Evolutionary conservation across 495 filamentous ascomycete genomes (phyloP).

Genomic region (Lentithecium fluviatile): DNA sequence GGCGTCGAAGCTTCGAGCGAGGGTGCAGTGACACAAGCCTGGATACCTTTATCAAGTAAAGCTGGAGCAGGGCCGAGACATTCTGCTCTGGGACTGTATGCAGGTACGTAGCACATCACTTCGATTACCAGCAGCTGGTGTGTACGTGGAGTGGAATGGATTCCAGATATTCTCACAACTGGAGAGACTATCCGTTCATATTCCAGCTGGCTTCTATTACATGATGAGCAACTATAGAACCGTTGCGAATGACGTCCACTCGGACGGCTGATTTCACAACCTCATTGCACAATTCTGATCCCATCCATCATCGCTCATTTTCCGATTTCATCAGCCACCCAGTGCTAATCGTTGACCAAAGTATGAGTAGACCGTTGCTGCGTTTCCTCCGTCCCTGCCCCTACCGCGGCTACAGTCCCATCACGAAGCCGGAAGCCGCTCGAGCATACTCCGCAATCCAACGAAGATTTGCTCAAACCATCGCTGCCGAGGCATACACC

Average conservation of each 20-base stretch:
- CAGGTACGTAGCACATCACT: not conserved
- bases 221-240: conserved; percentile 60
- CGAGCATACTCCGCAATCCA: conserved; percentile 48
- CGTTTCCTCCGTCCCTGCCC: conserved; percentile 57
- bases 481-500: not conserved
- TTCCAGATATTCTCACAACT: too few species aligned
- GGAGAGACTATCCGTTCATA: too few species aligned
- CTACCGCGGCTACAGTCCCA: conserved; percentile 41
- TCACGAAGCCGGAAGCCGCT: conserved; percentile 42
- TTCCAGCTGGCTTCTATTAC: not conserved
- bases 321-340: not conserved
- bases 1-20: too few species aligned
- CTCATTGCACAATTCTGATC: conserved; percentile 44
- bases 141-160: too few species aligned
- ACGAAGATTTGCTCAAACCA: conserved; percentile 16
- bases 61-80: too few species aligned
- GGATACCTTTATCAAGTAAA: too few species aligned
- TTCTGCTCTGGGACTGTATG: too few species aligned
- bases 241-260: conserved; percentile 83
- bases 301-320: conserved; percentile 20
- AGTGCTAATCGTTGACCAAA: conserved; percentile 16
- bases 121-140: not conserved
- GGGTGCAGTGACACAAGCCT: too few species aligned
- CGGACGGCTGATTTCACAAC: conserved; percentile 60
- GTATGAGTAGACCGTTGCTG: conserved; percentile 41